phyloP scores from a whole-genome alignment of 495 filamentous ascomycete species.

The Talaromyces stipitatus region DNA sequence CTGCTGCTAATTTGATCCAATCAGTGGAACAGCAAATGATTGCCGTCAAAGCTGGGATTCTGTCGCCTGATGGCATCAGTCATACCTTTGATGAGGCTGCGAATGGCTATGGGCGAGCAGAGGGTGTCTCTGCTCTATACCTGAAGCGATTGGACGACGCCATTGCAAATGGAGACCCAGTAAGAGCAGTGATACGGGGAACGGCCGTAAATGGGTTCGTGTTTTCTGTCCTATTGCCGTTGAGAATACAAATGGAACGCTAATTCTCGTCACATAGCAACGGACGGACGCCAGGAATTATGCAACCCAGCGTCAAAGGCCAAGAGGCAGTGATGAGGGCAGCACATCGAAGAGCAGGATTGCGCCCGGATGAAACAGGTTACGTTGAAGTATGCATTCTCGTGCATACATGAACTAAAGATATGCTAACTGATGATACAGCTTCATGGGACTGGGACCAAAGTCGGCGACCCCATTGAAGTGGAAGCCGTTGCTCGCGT shows the following conservation, averaged over 20 bases:
- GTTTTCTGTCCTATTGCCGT: too few species aligned
- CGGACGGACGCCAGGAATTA: too few species aligned
- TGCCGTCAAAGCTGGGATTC: not conserved
- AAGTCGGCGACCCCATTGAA: slow-evolving; percentile 3
- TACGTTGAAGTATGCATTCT: too few species aligned
- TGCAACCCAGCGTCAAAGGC: too few species aligned
- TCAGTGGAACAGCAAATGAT: slow-evolving; percentile 16
- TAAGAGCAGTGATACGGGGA: slow-evolving; percentile 31
- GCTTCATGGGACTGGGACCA: slow-evolving; percentile 25
- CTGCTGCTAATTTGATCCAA: slow-evolving; percentile 31
- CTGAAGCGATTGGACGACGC: slow-evolving; percentile 25
- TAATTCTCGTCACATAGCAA: too few species aligned
- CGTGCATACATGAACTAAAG: too few species aligned
- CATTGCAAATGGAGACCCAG: slow-evolving; percentile 22
- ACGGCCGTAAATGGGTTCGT: slow-evolving; percentile 22
- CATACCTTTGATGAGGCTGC: slow-evolving; percentile 54
- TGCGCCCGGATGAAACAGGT: too few species aligned
- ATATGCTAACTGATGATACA: too few species aligned
- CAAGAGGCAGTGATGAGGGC: too few species aligned
- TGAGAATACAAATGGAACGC: too few species aligned
- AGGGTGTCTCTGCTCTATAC: slow-evolving; percentile 32
- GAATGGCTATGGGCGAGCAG: slow-evolving; percentile 59
- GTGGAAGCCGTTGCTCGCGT: not conserved
- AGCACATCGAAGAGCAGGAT: too few species aligned
- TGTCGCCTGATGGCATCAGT: slow-evolving; percentile 18